phyloP scores from a whole-genome alignment of 1,284 basidiomycete species.

The Melampsora larici-populina region DNA sequence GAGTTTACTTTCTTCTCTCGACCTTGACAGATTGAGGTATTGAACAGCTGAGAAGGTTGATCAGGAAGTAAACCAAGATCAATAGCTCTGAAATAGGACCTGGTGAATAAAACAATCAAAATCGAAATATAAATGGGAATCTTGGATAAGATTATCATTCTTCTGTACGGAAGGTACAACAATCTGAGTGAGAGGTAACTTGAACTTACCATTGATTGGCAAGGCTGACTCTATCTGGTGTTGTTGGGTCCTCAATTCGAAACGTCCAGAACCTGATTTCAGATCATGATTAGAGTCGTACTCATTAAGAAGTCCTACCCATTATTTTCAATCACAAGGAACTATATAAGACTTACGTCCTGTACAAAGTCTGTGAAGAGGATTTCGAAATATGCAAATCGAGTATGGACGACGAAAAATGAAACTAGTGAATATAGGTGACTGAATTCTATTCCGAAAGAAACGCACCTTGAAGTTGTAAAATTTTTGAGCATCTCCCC shows the following conservation, averaged over 20 bases:
- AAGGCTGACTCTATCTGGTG: not conserved
- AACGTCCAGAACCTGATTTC: constrained; percentile 71
- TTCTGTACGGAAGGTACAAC: not conserved
- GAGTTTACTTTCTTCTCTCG: constrained; percentile 28
- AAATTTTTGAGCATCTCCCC: constrained; percentile 76
- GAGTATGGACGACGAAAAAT: not conserved
- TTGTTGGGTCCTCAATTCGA: constrained; percentile 59
- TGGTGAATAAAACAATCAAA: constrained; percentile 50
- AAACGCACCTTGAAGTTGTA: constrained; percentile 64
- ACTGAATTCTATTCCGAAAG: constrained; percentile 54
- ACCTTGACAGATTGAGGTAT: constrained; percentile 64
- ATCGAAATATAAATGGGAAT: too few relatives aligned
- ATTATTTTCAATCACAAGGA: not conserved
- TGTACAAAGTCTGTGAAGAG: constrained; percentile 4
- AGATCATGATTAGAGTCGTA: not conserved
- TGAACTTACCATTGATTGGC: constrained; percentile 18
- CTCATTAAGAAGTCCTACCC: not conserved
- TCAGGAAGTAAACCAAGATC: constrained; percentile 63
- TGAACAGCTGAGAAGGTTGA: constrained; percentile 61
- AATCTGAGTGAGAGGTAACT: too few relatives aligned
- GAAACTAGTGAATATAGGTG: not conserved
- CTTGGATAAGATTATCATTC: too few relatives aligned
- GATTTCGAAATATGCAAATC: too few relatives aligned
- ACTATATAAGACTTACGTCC: constrained; percentile 19
- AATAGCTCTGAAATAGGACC: constrained; percentile 70